Conservation (phyloP, 495 filamentous ascomycete genomes). For the Chaetomium cochliodes region DNA sequence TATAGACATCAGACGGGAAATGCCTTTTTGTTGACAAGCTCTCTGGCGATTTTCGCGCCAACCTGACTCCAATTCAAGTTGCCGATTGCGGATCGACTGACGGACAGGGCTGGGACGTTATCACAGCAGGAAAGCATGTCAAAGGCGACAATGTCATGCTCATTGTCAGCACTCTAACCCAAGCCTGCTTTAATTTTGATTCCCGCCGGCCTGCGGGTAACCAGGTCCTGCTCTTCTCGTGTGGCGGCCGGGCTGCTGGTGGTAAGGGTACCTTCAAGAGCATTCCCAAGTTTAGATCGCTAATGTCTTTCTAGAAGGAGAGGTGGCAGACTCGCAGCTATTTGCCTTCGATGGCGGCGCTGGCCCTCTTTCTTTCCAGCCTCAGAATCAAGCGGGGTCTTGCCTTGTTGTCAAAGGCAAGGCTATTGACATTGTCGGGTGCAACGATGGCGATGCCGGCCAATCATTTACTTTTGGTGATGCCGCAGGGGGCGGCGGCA, state of each 20-base stretch:
- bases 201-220: conserved; percentile 46
- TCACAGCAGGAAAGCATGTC: conserved; percentile 53
- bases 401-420: conserved; percentile 50
- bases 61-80: conserved; percentile 54
- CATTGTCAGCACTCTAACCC: conserved; percentile 55
- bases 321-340: conserved; percentile 50
- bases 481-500: conserved; percentile 20
- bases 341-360: conserved; percentile 47
- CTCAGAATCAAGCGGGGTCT: conserved; percentile 43
- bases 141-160: conserved; percentile 44
- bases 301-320: conserved; percentile 38
- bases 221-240: conserved; percentile 54
- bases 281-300: not conserved
- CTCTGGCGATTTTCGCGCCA: conserved; percentile 57
- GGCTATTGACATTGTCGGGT: conserved; percentile 46
- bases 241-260: conserved; percentile 56
- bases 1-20: conserved; percentile 50
- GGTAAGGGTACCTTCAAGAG: conserved; percentile 23
- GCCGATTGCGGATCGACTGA: conserved; percentile 48
- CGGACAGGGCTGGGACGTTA: conserved; percentile 55
- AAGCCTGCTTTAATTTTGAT: conserved; percentile 58
- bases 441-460: conserved; percentile 40
- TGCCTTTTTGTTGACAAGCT: conserved; percentile 56
- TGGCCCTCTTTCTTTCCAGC: conserved; percentile 45
- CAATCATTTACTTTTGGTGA: conserved; percentile 52